Conservation (phyloP, 129 eudicot genomes). For the Mikania micrantha region DNA sequence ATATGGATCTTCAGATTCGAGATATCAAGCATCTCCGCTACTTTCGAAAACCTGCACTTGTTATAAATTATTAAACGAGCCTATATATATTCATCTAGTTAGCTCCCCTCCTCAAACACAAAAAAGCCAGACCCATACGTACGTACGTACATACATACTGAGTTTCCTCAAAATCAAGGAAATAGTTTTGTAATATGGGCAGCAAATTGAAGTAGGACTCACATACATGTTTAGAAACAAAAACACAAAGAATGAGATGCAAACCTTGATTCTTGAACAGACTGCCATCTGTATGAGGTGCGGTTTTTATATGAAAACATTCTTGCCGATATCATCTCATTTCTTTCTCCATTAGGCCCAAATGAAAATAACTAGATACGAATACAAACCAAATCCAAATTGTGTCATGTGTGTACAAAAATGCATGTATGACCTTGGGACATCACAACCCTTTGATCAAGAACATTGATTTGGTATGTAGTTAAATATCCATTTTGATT, state of each 20-base stretch:
- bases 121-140: too few species aligned
- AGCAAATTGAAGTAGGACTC: too few species aligned
- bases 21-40: not conserved
- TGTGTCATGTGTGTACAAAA: not conserved
- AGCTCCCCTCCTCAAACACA: not conserved
- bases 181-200: too few species aligned
- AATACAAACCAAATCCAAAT: not conserved
- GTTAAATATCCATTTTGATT: not conserved
- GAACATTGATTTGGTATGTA: not conserved
- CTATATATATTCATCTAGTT: rapidly evolving
- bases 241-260: not conserved
- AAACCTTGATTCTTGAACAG: not conserved
- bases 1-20: not conserved
- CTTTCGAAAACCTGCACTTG: not conserved
- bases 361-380: not conserved
- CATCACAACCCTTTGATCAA: too few species aligned
- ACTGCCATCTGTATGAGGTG: not conserved
- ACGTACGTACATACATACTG: rapidly evolving
- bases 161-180: rapidly evolving
- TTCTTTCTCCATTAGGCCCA: not conserved
- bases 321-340: not conserved
- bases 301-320: not conserved
- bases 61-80: too few species aligned
- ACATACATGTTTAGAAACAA: too few species aligned
- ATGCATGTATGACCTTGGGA: not conserved